phyloP scores from a whole-genome alignment of 1,284 basidiomycete species.

The Puccinia brachypodii region DNA sequence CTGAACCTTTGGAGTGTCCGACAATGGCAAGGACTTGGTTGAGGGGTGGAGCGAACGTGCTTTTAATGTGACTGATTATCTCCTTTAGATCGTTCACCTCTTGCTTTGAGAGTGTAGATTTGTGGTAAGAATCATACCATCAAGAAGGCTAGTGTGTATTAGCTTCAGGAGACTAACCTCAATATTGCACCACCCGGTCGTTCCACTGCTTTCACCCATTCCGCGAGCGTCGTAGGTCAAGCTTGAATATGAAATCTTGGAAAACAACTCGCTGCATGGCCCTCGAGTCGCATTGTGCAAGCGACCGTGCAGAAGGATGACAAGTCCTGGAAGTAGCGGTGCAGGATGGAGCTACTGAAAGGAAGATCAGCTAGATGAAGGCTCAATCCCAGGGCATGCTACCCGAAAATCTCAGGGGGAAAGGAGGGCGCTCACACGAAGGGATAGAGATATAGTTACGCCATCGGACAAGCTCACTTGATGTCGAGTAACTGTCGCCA shows the following conservation, averaged over 20 bases:
- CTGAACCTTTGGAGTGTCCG: slow-evolving; percentile 34
- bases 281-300: slow-evolving; percentile 13
- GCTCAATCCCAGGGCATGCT: neutral
- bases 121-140: neutral
- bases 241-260: slow-evolving; percentile 14
- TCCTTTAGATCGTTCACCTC: slow-evolving; percentile 19
- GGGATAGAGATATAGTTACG: neutral
- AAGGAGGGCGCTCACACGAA: neutral
- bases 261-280: slow-evolving; percentile 25
- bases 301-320: slow-evolving; percentile 36
- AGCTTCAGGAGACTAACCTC: slow-evolving; percentile 23
- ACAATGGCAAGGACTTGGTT: slow-evolving; percentile 22
- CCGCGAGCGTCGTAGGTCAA: slow-evolving; percentile 28
- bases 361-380: neutral
- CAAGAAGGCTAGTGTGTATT: neutral
- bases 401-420: neutral
- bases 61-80: slow-evolving; percentile 18
- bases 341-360: slow-evolving; percentile 12
- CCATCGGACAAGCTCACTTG: slow-evolving; percentile 7
- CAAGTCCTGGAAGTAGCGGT: slow-evolving; percentile 17
- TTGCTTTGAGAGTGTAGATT: neutral
- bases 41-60: neutral
- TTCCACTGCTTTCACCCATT: slow-evolving; percentile 36
- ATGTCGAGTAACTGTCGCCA: slow-evolving; percentile 3
- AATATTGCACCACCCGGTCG: slow-evolving; percentile 25